Evolutionary conservation across 164 flowering plant species (phyloP), one percentile per base, ranked within the genome.

Genomic region (Vitis labrusca): DNA sequence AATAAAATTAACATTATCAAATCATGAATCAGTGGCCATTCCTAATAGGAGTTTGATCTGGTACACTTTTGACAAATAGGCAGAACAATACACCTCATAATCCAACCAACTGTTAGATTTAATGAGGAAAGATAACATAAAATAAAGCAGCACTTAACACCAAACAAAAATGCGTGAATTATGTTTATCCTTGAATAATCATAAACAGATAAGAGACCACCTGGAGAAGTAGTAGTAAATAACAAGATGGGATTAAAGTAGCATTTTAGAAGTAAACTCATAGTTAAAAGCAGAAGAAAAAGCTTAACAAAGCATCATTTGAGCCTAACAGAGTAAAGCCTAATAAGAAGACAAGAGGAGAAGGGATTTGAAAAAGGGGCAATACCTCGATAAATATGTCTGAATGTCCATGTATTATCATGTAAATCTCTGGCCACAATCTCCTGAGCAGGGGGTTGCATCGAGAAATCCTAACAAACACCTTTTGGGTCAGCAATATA

Each of bases 391-490:
- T 89, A 94, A 61, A 94, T 91, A 79, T 94, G 98, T 66, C 94
- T 82, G 79, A 94, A 94, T 60, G 97, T 87, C 98, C 98, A 94
- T 44, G 89, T 15, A 61, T 71, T 85, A 71, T 89, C 92, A 83
- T 94, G 98, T 80, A 94, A 76, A 78, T 94, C 98, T 78, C 80
- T 87, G 32, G 98, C 98, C 9, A 78, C 74, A 51, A 94, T 72
- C 82, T 94, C 97, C 73, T 91, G 98, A 63, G 92, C 89, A 62
- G 98, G 98, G 37, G 97, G 98, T 86, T 91, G 98, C 98, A 91
- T 91, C 19, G 93, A 81, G 63, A 79, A 91, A 78, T 94, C 98
- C 98, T 94, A 73, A 19, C 55, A 70, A 72, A 37, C 5, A 66
- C 12, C 44, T 59, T 63, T 56, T 61, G 30, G 5, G 67, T 81